A percentile compares a stretch with the other conserved stretches of the same genome.
phyloP scores from a whole-genome alignment of 2,329 filamentous ascomycete species.

The Phoma sp. region DNA sequence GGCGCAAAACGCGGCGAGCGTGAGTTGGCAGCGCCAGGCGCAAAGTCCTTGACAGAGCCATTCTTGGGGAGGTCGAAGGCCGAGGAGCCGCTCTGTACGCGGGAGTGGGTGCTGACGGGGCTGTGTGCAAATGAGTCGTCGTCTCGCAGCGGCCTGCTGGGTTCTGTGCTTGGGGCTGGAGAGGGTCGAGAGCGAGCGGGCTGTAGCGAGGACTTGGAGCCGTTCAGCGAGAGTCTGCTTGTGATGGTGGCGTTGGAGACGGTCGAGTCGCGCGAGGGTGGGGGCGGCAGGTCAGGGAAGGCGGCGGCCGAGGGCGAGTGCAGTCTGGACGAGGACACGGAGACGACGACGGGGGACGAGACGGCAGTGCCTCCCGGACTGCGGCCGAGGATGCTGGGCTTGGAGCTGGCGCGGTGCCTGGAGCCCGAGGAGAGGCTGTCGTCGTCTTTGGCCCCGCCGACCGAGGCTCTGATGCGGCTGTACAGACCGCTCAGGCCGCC shows the following conservation, averaged over 20 bases:
- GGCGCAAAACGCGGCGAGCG: slow-evolving; percentile 30
- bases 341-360: slow-evolving; percentile 46
- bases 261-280: slow-evolving; percentile 45
- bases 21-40: slow-evolving; percentile 14
- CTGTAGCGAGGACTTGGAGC: slow-evolving; percentile 36
- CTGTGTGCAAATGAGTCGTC: slow-evolving; percentile 37
- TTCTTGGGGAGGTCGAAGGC: slow-evolving; percentile 28
- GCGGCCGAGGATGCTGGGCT: slow-evolving; percentile 13
- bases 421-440: slow-evolving; percentile 31
- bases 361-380: slow-evolving; percentile 40
- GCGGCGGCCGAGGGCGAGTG: slow-evolving; percentile 47
- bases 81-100: slow-evolving; percentile 23
- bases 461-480: slow-evolving; percentile 80
- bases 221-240: slow-evolving; percentile 41
- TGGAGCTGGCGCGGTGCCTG: slow-evolving; percentile 24
- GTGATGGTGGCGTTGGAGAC: slow-evolving; percentile 37
- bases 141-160: slow-evolving; percentile 23
- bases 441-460: slow-evolving; percentile 69
- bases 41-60: slow-evolving; percentile 25
- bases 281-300: slow-evolving; percentile 43
- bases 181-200: slow-evolving; percentile 42
- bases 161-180: slow-evolving; percentile 29
- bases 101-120: slow-evolving; percentile 34
- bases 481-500: slow-evolving; percentile 90
- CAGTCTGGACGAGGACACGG: slow-evolving; percentile 44